Evolutionary conservation across 2,329 filamentous ascomycete genomes (phyloP), one percentile per base, ranked within the genome.

Genomic region (Cordyceps javanica): DNA sequence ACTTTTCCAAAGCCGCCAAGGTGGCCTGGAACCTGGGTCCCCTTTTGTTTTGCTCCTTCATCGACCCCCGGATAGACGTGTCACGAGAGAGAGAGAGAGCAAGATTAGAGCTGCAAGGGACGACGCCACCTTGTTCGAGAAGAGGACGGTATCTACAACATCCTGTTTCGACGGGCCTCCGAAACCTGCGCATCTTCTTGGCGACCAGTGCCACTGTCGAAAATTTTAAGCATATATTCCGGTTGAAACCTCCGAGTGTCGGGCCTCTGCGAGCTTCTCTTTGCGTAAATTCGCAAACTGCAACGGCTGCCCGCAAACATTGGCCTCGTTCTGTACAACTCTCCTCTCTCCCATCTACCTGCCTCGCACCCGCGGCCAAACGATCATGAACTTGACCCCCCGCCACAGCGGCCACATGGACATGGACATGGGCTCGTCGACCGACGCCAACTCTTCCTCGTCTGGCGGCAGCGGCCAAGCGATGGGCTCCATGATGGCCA

Each of bases 401-500:
- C 55, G 55, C 48, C 55, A 57, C 55, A 39, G 39, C 10, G 55
- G 55, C 46, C 44, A 50, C 41, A 49, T 56, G 53, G 36, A 32
- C 55, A 58, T 58, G 55, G 49, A 58, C 30, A 58, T 58, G 55
- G 32, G 49, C 30, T 44, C 38, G 14, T 21, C 21, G 42, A 11
- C 11, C 23, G n/a, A n/a, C n/a, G n/a, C n/a, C n/a, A n/a, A n/a
- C n/a, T n/a, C n/a, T n/a, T n/a, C n/a, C n/a, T n/a, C n/a, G n/a
- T n/a, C n/a, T n/a, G n/a, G n/a, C n/a, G n/a, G 19, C 21, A 25
- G 14, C 32, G 25, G 21, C 30, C 16, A 32, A 16, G 21, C 39
- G 1, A 21, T 4, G 19, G 25, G 36, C 50, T 50, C 50, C 42
- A 59, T 59, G 57, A 59, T 59, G 77, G 71, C 72, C 68, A 74